A percentile compares a stretch with the other conserved stretches of the same genome.
Conservation (phyloP, 306 rosid genomes). For the Spatholobus suberectus region DNA sequence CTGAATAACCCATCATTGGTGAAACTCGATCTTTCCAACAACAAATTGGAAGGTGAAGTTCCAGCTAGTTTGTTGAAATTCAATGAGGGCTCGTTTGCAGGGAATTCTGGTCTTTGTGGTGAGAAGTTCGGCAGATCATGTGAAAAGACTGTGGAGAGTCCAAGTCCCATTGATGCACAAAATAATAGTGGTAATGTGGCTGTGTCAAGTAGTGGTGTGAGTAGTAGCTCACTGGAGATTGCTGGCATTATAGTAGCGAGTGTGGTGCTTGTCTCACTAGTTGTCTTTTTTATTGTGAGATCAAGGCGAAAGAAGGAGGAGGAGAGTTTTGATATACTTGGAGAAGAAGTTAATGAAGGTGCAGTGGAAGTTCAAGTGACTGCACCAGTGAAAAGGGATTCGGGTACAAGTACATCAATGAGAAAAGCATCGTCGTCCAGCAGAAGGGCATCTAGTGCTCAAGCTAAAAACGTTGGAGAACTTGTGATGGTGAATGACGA, state of each 20-base stretch:
- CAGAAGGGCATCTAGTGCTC: conserved; percentile 5
- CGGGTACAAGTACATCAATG: not conserved
- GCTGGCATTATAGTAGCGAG: conserved; percentile 33
- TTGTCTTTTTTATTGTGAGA: conserved; percentile 31
- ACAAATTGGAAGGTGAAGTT: conserved; percentile 73
- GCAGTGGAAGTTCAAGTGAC: conserved; percentile 60
- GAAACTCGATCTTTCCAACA: conserved; percentile 60
- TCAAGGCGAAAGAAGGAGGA: conserved; percentile 41
- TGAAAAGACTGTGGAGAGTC: not conserved
- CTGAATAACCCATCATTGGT: conserved; percentile 40
- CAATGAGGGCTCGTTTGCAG: conserved; percentile 45
- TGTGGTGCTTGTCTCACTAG: conserved; percentile 41
- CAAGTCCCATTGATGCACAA: not conserved
- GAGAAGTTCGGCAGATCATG: conserved; percentile 46
- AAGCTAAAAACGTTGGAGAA: conserved; percentile 43
- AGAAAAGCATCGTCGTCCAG: conserved; percentile 36
- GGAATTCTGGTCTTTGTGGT: conserved; percentile 68
- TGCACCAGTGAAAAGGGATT: conserved; percentile 45
- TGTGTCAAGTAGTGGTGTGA: not conserved
- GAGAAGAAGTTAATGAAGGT: not conserved
- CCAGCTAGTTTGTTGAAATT: conserved; percentile 57
- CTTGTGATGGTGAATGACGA: conserved; percentile 65
- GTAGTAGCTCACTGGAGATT: conserved; percentile 29
- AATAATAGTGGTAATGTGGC: not conserved
- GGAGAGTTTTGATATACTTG: not conserved